A percentile compares a stretch with the other conserved stretches of the same genome.
Conservation (phyloP, 768 basidiomycete genomes). For the Cystofilobasidium capitatum region DNA sequence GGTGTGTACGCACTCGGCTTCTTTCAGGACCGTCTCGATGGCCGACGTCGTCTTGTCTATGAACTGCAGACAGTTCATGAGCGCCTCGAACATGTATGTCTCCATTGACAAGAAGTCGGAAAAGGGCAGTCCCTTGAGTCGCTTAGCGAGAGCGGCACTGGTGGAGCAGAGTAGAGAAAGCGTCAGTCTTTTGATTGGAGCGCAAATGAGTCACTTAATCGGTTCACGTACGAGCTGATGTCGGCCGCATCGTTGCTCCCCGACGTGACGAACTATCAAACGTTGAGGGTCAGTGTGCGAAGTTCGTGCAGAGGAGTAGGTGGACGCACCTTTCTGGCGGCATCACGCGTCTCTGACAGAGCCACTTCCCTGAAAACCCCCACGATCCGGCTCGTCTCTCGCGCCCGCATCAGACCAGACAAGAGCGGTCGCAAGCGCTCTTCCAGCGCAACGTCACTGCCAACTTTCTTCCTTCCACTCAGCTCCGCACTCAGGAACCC, state of each 20-base stretch:
- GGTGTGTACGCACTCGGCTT: slow-evolving; percentile 27
- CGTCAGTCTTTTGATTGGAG: neutral
- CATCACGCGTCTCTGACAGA: slow-evolving; percentile 50
- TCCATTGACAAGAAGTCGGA: slow-evolving; percentile 57
- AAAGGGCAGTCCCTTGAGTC: slow-evolving; percentile 60
- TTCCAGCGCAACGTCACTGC: slow-evolving; percentile 23
- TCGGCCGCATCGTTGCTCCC: neutral
- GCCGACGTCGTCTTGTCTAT: slow-evolving; percentile 46
- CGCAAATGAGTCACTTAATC: neutral
- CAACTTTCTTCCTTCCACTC: neutral
- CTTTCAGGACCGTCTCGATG: slow-evolving; percentile 39
- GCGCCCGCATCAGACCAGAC: slow-evolving; percentile 50
- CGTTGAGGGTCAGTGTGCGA: neutral
- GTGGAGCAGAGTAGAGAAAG: neutral
- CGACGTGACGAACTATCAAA: neutral
- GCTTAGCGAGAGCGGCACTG: slow-evolving; percentile 48
- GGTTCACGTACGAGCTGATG: neutral
- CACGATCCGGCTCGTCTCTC: slow-evolving; percentile 24
- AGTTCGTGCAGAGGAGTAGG: neutral
- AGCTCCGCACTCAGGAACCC: slow-evolving; percentile 59
- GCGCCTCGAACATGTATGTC: slow-evolving; percentile 51
- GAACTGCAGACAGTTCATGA: slow-evolving; percentile 59
- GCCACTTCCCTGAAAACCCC: slow-evolving; percentile 50
- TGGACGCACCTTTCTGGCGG: slow-evolving; percentile 54
- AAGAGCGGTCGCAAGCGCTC: slow-evolving; percentile 55